Percentiles rank a stretch among this genome's conserved stretches.
These are phyloP conservation scores for Aspergillus vadensis DNA, from an alignment of 2,329 filamentous ascomycete genomes.

Conservation along the genomic window DNA sequence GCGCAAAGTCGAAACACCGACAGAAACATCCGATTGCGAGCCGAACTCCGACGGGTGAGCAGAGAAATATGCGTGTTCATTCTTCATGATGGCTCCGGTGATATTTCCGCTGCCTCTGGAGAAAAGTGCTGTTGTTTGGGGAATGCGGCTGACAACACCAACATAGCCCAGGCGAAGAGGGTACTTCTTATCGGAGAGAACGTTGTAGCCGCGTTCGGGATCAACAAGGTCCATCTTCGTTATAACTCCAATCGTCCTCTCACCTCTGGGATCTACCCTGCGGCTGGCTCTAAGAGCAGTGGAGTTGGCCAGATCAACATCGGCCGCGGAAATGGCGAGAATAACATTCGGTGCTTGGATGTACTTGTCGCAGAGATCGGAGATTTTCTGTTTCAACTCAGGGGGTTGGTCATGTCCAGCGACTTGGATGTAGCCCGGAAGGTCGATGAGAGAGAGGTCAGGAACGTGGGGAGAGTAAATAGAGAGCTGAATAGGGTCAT, in stretches of 20 bases:
- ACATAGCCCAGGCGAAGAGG: constrained; percentile 94
- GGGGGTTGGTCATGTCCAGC: constrained; percentile 86
- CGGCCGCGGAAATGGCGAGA: constrained; percentile 92
- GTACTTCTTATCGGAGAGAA: constrained; percentile 88
- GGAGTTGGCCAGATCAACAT: constrained; percentile 96
- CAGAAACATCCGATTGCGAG: constrained; percentile 67
- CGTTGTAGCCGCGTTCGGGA: constrained; percentile 71
- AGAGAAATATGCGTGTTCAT: constrained; percentile 85
- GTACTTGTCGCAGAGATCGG: constrained; percentile 96
- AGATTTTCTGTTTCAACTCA: constrained; percentile 92
- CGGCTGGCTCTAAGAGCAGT: constrained; percentile 87
- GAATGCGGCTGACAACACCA: constrained; percentile 85
- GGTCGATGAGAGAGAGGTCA: constrained; percentile 91
- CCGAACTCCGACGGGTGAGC: constrained; percentile 81
- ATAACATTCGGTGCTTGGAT: constrained; percentile 96
- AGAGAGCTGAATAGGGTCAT: constrained; percentile 93
- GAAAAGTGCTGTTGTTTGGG: constrained; percentile 69
- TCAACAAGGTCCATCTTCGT: constrained; percentile 99
- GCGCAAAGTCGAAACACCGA: constrained; percentile 82
- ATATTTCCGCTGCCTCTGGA: constrained; percentile 80
- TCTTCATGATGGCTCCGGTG: constrained; percentile 76
- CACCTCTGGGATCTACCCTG: constrained; percentile 88
- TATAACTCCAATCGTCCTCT: constrained; percentile 96
- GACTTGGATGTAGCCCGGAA: constrained; percentile 97
- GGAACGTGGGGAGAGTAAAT: constrained; percentile 96